phyloP scores from a whole-genome alignment of 768 basidiomycete genomes.

The Fistulinella prunicolor region DNA sequence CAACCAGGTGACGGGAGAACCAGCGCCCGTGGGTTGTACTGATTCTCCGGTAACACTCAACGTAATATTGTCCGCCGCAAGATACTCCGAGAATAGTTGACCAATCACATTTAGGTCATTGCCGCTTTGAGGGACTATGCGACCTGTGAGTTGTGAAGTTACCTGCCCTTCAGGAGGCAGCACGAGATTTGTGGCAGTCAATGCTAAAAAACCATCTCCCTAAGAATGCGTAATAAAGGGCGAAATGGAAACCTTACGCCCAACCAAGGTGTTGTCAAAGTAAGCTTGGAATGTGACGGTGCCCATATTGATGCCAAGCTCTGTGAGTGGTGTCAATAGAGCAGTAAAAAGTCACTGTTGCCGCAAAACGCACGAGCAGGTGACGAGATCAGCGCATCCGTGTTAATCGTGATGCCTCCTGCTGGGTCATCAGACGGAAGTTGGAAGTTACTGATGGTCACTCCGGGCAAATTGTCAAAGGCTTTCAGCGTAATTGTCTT shows the following conservation, averaged over 20 bases:
- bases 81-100: constrained; percentile 61
- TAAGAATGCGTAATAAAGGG: background rate
- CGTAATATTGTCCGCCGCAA: constrained; percentile 62
- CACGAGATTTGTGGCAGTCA: constrained; percentile 47
- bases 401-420: constrained; percentile 70
- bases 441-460: constrained; percentile 68
- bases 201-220: constrained; percentile 37
- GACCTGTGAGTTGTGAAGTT: constrained; percentile 55
- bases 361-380: constrained; percentile 51
- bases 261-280: constrained; percentile 54
- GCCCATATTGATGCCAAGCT: constrained; percentile 69
- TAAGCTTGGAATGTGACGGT: constrained; percentile 59
- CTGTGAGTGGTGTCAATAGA: constrained; percentile 33
- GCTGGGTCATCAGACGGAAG: constrained; percentile 64
- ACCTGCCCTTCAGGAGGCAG: constrained; percentile 49
- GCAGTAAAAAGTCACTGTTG: background rate
- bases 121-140: constrained; percentile 62
- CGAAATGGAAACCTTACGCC: constrained; percentile 45
- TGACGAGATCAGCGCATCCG: constrained; percentile 64
- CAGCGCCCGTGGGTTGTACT: constrained; percentile 56
- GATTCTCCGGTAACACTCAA: constrained; percentile 56
- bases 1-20: constrained; percentile 55
- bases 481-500: constrained; percentile 65
- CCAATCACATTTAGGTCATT: constrained; percentile 52
- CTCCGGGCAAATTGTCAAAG: constrained; percentile 67